These are phyloP conservation scores for Ganoderma sinense DNA, from an alignment of 1,284 basidiomycete species.

Conservation along the genomic window DNA sequence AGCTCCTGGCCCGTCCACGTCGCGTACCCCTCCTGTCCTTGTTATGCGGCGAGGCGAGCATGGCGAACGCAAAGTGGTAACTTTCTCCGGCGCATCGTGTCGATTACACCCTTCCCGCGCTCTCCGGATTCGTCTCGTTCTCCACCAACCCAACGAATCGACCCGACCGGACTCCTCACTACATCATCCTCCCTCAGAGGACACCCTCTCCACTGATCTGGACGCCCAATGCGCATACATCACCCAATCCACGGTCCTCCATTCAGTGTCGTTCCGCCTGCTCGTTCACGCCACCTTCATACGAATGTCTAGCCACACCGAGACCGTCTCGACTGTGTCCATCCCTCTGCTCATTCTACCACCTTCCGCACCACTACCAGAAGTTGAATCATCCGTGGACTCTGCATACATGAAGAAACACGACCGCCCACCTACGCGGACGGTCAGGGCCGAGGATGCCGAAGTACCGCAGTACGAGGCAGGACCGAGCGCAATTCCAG, in stretches of 20 bases:
- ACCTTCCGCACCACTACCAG: slow-evolving; percentile 75
- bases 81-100: slow-evolving; percentile 81
- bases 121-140: slow-evolving; percentile 73
- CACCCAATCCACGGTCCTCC: slow-evolving; percentile 77
- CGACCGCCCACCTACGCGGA: slow-evolving; percentile 75
- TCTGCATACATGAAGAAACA: slow-evolving; percentile 85
- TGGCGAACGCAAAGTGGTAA: slow-evolving; percentile 56
- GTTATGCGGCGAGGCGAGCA: slow-evolving; percentile 29
- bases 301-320: slow-evolving; percentile 68
- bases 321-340: slow-evolving; percentile 63
- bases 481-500: slow-evolving; percentile 71
- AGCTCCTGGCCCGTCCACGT: slow-evolving; percentile 27
- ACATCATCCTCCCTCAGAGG: slow-evolving; percentile 48
- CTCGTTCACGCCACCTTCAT: slow-evolving; percentile 76
- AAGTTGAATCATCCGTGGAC: slow-evolving; percentile 73
- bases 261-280: slow-evolving; percentile 72
- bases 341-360: slow-evolving; percentile 77
- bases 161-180: slow-evolving; percentile 51
- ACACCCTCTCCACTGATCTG: slow-evolving; percentile 54
- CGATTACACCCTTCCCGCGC: slow-evolving; percentile 76
- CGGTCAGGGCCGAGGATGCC: slow-evolving; percentile 69
- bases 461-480: slow-evolving; percentile 77
- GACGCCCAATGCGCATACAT: slow-evolving; percentile 76
- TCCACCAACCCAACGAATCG: slow-evolving; percentile 68
- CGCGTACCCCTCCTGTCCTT: slow-evolving; percentile 34